These are phyloP conservation scores for Marchantia paleacea DNA, from an alignment of 225 moss, liverwort and hornwort species.

Conservation along the genomic window DNA sequence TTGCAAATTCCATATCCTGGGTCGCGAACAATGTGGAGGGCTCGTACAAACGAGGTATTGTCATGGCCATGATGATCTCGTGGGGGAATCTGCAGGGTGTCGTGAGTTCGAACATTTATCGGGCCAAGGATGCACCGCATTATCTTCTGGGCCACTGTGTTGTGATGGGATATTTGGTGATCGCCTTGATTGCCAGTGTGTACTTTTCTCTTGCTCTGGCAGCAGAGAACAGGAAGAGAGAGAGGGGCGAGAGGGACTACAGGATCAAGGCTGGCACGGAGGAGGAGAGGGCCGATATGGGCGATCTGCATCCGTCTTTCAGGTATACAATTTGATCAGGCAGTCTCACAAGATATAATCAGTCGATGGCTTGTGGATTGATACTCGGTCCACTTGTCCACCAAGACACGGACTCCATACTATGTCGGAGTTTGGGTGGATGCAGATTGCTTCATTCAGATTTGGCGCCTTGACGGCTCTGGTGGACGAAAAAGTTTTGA, in stretches of 20 bases:
- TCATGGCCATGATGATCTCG: conserved; percentile 10
- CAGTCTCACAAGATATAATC: too few relatives aligned
- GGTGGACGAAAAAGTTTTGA: too few relatives aligned
- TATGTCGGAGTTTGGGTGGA: too few relatives aligned
- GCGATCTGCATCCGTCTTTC: conserved; percentile 12
- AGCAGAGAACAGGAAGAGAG: conserved; percentile 6
- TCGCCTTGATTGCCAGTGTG: neutral
- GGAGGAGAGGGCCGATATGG: conserved; percentile 11
- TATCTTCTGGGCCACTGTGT: neutral
- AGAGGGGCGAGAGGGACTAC: conserved; percentile 7
- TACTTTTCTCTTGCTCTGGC: neutral
- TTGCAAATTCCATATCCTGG: neutral
- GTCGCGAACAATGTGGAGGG: conserved; percentile 4
- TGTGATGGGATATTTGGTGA: neutral
- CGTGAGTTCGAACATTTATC: conserved; percentile 15
- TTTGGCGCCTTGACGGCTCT: too few relatives aligned
- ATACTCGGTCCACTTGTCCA: too few relatives aligned
- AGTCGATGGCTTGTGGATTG: too few relatives aligned
- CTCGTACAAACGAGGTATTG: neutral
- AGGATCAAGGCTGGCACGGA: conserved; percentile 6
- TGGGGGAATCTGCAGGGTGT: conserved; percentile 8
- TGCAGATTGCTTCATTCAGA: too few relatives aligned
- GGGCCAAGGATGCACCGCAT: conserved; percentile 1
- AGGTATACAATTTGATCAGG: conserved; percentile 3
- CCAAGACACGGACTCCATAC: too few relatives aligned